These are phyloP conservation scores for Microbotryum scabiosae DNA, from an alignment of 1,284 basidiomycete species.

Conservation along the genomic window DNA sequence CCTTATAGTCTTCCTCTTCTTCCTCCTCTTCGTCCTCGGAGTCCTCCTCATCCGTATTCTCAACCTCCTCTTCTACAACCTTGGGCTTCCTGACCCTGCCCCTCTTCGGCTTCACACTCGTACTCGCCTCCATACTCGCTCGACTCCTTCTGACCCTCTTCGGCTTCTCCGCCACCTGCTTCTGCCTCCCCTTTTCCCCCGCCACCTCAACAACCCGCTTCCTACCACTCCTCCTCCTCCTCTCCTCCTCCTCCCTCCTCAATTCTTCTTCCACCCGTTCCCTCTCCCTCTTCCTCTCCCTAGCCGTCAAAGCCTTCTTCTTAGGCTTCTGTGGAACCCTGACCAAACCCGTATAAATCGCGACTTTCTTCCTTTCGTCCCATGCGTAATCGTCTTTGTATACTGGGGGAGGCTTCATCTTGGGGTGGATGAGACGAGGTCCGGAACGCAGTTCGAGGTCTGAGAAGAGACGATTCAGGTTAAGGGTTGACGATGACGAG, in stretches of 20 bases:
- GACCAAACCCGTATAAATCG: slow-evolving; percentile 12
- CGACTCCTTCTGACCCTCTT: neutral
- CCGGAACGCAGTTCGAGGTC: slow-evolving; percentile 14
- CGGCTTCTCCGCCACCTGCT: neutral
- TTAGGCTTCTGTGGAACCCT: neutral
- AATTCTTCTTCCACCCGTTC: neutral
- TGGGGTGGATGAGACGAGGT: slow-evolving; percentile 23
- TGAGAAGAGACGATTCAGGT: slow-evolving; percentile 5
- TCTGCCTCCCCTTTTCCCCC: neutral
- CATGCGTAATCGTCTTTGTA: slow-evolving; percentile 21
- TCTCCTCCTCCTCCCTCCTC: neutral
- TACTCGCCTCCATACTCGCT: neutral
- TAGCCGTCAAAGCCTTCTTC: slow-evolving; percentile 10
- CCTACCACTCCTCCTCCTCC: neutral
- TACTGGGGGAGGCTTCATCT: slow-evolving; percentile 20
- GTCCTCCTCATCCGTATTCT: neutral
- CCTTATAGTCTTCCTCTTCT: neutral
- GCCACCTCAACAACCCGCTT: neutral
- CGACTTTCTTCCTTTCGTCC: slow-evolving; percentile 8
- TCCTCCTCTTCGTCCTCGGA: neutral
- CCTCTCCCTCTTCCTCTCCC: neutral
- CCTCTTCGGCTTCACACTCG: neutral
- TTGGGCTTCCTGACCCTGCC: neutral
- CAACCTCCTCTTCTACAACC: neutral
- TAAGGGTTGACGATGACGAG: neutral